These are phyloP conservation scores for Didymella sp. DNA, from an alignment of 2,329 filamentous ascomycete species.

Conservation along the genomic window DNA sequence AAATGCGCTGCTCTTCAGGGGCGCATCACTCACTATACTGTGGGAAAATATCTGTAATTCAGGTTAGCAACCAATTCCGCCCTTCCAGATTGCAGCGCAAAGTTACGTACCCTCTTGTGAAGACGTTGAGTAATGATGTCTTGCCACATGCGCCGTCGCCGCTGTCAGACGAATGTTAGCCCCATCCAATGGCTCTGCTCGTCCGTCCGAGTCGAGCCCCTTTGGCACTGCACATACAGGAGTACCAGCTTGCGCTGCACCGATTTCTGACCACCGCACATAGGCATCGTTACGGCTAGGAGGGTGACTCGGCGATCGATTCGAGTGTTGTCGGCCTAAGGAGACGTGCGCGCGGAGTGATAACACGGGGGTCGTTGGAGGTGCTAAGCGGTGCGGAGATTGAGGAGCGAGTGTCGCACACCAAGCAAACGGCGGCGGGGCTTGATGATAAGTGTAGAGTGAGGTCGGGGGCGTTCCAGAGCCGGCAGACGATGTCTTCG, in stretches of 20 bases:
- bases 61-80: slow-evolving; percentile 8
- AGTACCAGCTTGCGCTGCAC: slow-evolving; percentile 96
- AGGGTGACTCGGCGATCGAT: slow-evolving; percentile 29
- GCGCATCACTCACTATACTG: slow-evolving; percentile 75
- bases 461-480: slow-evolving; percentile 31
- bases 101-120: slow-evolving; percentile 84
- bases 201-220: slow-evolving; percentile 4
- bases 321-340: slow-evolving; percentile 31
- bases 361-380: slow-evolving; percentile 24
- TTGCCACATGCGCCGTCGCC: slow-evolving; percentile 97
- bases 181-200: slow-evolving; percentile 26
- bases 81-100: neutral
- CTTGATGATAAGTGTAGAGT: slow-evolving; percentile 23
- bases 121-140: slow-evolving; percentile 96
- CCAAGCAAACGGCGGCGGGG: slow-evolving; percentile 20
- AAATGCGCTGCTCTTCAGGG: slow-evolving; percentile 18
- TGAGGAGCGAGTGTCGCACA: slow-evolving; percentile 18
- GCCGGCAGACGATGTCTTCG: slow-evolving; percentile 26
- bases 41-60: slow-evolving; percentile 82
- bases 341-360: slow-evolving; percentile 38
- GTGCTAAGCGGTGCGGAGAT: slow-evolving; percentile 18
- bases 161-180: slow-evolving; percentile 57
- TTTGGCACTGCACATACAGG: slow-evolving; percentile 65
- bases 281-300: slow-evolving; percentile 49
- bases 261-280: slow-evolving; percentile 67